Base-by-base conservation (phyloP, 202 grass and related monocot species). In the Digitaria exilis region DNA sequence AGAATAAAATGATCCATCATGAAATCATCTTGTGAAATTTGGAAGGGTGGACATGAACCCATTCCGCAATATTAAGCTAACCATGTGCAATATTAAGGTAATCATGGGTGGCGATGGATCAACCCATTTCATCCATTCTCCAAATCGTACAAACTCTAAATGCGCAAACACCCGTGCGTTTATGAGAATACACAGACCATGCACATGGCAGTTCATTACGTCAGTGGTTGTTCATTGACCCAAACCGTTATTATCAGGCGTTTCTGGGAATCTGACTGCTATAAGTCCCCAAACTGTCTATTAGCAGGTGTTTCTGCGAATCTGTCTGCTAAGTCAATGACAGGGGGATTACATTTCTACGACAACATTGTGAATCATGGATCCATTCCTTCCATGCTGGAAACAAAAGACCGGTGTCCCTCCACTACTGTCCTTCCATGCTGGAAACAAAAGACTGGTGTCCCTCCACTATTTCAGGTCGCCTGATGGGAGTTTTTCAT, bases 361-460 rank as follows among this genome's bases (percentile, higher is more conserved):
- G 37, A 83, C 13, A 69, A 50, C 56, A 69, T 62, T 62, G 73
- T 61, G 61, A 58, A 64, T 68, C 66, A 59, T 35, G 7, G 18
- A 19, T 80, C 46, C 71, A 59, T 62, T n/a, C 62, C 46, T 8
- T 70, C 37, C 76, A 85, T 18, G 43, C n/a, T 14, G 12, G 9
- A 75, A 70, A 32, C 65, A 85, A 49, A 86, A 73, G 72, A 5
- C 34, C 18, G 26, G 25, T 70, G 54, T 51, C 64, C 55, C 39
- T 67, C n/a, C 9, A 54, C 42, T 79, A 79, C n/a, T n/a, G n/a
- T n/a, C 62, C 46, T 8, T 70, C 37, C 76, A 85, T 18, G 43
- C n/a, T 14, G 12, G 9, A 75, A 70, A 32, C 65, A 85, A 49
- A 86, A 73, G 72, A 5, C 34, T 22, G 26, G 25, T 70, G 54